These are phyloP conservation scores for Leptographium wingfieldii DNA, from an alignment of 2,329 filamentous ascomycete genomes.

Conservation along the genomic window DNA sequence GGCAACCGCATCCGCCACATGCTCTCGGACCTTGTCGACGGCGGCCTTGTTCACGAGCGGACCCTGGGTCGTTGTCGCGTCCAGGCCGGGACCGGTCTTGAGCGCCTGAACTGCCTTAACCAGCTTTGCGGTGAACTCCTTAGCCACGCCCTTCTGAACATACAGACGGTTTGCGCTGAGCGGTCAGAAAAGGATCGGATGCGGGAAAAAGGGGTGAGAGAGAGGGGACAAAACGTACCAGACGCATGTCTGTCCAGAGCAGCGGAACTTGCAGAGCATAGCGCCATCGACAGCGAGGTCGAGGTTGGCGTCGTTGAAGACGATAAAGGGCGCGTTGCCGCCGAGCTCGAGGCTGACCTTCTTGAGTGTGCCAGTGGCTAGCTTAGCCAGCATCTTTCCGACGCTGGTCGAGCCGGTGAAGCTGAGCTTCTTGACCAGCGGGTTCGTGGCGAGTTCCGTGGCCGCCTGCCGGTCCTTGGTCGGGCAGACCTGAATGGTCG, in stretches of 20 bases:
- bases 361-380: slow-evolving; percentile 48
- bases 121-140: slow-evolving; percentile 12
- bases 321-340: slow-evolving; percentile 50
- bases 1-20: slow-evolving; percentile 11
- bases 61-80: slow-evolving; percentile 9
- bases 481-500: slow-evolving; percentile 32
- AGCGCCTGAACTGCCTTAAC: slow-evolving; percentile 8
- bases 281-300: slow-evolving; percentile 41
- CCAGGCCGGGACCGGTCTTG: slow-evolving; percentile 8
- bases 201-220: background rate
- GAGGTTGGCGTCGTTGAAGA: slow-evolving; percentile 50
- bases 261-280: slow-evolving; percentile 21
- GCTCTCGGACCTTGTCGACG: slow-evolving; percentile 11
- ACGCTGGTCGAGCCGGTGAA: slow-evolving; percentile 53
- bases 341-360: slow-evolving; percentile 53
- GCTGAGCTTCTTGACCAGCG: slow-evolving; percentile 36
- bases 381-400: slow-evolving; percentile 44
- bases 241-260: slow-evolving; percentile 52
- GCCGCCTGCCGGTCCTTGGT: slow-evolving; percentile 7
- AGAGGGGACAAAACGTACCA: background rate
- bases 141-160: slow-evolving; percentile 12
- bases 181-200: slow-evolving; percentile 9
- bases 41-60: slow-evolving; percentile 11
- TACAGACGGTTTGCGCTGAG: slow-evolving; percentile 14
- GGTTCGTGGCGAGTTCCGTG: slow-evolving; percentile 4